Percentiles rank a stretch among this genome's conserved stretches.
Conservation (phyloP, 768 basidiomycete species). For the Gloeostereum incarnatum region DNA sequence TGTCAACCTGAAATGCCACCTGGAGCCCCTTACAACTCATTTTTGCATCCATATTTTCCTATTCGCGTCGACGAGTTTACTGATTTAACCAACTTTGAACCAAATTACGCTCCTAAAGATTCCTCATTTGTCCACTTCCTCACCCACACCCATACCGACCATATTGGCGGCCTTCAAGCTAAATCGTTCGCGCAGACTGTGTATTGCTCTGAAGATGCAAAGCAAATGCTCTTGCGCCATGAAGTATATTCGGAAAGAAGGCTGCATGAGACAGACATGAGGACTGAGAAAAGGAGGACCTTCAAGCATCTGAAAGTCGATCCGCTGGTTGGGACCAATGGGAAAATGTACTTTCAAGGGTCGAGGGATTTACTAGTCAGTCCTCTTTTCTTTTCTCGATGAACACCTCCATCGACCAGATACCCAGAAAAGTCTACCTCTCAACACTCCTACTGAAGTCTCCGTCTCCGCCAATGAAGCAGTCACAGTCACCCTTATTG, state of each 20-base stretch:
- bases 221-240: conserved; percentile 74
- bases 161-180: conserved; percentile 67
- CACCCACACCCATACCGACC: conserved; percentile 87
- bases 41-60: conserved; percentile 58
- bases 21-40: conserved; percentile 71
- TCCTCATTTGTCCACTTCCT: conserved; percentile 56
- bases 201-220: conserved; percentile 76
- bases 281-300: conserved; percentile 44
- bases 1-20: conserved; percentile 74
- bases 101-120: conserved; percentile 27
- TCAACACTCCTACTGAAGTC: conserved; percentile 56
- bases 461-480: conserved; percentile 45
- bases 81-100: conserved; percentile 20
- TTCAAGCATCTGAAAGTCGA: conserved; percentile 61
- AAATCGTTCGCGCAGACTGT: conserved; percentile 66
- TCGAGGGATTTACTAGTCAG: conserved; percentile 64
- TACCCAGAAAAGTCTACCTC: conserved; percentile 42
- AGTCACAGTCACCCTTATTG: conserved; percentile 71
- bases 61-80: conserved; percentile 87
- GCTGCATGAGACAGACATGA: conserved; percentile 39
- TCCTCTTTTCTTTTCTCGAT: conserved; percentile 2
- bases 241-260: conserved; percentile 63
- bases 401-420: background rate
- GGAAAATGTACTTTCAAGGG: conserved; percentile 35
- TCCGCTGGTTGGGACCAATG: conserved; percentile 35